These are phyloP conservation scores for Zychaea mexicana DNA, from an alignment of 371 early-diverging fungal species.

Conservation along the genomic window DNA sequence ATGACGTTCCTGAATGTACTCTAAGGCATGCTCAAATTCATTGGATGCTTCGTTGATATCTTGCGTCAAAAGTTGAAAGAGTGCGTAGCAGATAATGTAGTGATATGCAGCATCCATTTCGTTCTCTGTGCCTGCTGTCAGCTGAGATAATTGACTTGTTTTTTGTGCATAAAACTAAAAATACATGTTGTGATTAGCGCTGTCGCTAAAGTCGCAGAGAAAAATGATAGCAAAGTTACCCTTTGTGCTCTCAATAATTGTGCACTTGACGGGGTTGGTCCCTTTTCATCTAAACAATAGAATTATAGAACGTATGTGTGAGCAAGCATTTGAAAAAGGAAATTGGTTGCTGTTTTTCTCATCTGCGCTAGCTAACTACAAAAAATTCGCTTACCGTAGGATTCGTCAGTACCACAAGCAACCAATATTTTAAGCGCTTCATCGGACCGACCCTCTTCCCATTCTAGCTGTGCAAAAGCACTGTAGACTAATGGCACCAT, in stretches of 20 bases:
- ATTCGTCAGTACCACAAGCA: conserved; percentile 34
- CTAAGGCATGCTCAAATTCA: conserved; percentile 52
- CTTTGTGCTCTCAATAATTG: conserved; percentile 21
- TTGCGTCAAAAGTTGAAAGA: conserved; percentile 61
- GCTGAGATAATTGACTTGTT: conserved; percentile 25
- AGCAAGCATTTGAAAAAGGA: too few relatives aligned
- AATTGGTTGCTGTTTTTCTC: background rate
- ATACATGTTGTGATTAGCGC: background rate
- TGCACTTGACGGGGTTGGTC: conserved; percentile 1
- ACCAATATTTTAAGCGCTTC: conserved; percentile 53
- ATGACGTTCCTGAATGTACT: conserved; percentile 35
- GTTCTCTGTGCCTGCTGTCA: conserved; percentile 9
- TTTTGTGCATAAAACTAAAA: conserved; percentile 33
- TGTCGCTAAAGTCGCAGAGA: too few relatives aligned
- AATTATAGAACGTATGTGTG: too few relatives aligned
- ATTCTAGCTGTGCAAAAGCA: conserved; percentile 61
- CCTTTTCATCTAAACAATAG: background rate
- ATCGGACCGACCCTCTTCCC: conserved; percentile 42
- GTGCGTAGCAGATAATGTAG: conserved; percentile 46
- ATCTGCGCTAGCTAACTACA: background rate
- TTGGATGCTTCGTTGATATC: conserved; percentile 47
- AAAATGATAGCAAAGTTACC: background rate
- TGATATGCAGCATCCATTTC: conserved; percentile 40
- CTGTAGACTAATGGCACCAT: conserved; percentile 52
- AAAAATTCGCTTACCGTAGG: conserved; percentile 27